Base-by-base conservation (phyloP, 345 rosid genomes). In the Corchorus olitorius region DNA sequence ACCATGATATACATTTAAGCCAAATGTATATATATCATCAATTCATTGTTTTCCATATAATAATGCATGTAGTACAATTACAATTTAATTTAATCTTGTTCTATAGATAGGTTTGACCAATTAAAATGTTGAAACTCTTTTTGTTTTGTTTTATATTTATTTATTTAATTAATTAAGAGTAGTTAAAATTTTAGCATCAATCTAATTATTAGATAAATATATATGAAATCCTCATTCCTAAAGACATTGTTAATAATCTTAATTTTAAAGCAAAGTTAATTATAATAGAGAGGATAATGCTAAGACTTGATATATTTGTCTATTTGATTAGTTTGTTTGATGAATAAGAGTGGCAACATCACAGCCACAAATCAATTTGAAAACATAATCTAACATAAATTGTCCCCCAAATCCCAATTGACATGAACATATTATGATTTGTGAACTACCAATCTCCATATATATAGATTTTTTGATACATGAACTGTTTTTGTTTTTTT, bases 121-220 rank as follows among this genome's bases (percentile, higher is more conserved):
- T 35, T 27, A 63, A 14, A 63, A 4, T 0, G 8, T 48, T 9
- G 3, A 52, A 69, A 12, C 37, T 10, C 20, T 1, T 33, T 0
- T 49, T 59, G 46, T 16, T 64, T 14, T n/a, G n/a, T n/a, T n/a
- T n/a, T n/a, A n/a, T n/a, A n/a, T n/a, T n/a, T n/a, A n/a, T n/a
- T n/a, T 69, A 27, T 27, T 27, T 52, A 6, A 20, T 48, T 15
- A 64, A 20, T 46, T 48, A 14, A 49, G 10, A 68, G 58, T 68
- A 15, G 59, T 69, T 69, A 50, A 17, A 33, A 50, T 69, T 50
- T 27, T 15, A 48, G 55, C 72, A 46, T 69, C 73, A 69, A 69
- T 49, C 19, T 69, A 69, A 27, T 27, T 27, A 27, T 27, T 27
- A 69, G 59, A 49, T 16, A 22, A 68, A 27, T 27, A 27, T 27